phyloP scores from a whole-genome alignment of 352 stramenopile species.

The Pythium dissotocum region DNA sequence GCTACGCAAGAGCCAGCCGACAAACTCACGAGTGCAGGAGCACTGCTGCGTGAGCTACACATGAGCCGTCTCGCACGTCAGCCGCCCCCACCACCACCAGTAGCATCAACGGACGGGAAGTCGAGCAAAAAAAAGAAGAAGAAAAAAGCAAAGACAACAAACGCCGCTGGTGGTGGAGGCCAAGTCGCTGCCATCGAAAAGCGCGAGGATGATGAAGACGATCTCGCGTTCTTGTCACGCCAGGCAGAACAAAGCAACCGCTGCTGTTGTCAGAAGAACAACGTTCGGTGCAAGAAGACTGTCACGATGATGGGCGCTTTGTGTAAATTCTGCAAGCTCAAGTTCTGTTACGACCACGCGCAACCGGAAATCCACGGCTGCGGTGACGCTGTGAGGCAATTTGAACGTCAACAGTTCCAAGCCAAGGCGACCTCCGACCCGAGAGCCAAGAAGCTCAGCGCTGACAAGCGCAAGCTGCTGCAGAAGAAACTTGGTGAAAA shows the following conservation, averaged over 20 bases:
- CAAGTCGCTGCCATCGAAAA: conserved; percentile 26
- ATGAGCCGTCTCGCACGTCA: conserved; percentile 57
- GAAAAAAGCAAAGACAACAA: conserved; percentile 28
- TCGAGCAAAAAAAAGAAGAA: conserved; percentile 33
- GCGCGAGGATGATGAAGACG: conserved; percentile 52
- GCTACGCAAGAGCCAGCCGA: conserved; percentile 13
- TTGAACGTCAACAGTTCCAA: conserved; percentile 58
- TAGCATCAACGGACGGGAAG: neutral
- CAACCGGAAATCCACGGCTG: conserved; percentile 81
- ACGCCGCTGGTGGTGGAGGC: conserved; percentile 25
- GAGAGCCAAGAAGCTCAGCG: conserved; percentile 39
- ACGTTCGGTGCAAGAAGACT: conserved; percentile 58
- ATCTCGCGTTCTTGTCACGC: conserved; percentile 71
- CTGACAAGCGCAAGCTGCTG: conserved; percentile 64
- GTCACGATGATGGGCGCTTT: conserved; percentile 59
- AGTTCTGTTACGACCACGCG: conserved; percentile 82
- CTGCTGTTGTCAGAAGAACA: conserved; percentile 51
- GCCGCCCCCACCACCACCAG: conserved; percentile 27
- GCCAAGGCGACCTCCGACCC: conserved; percentile 30
- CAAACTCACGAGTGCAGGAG: conserved; percentile 32
- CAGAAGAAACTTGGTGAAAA: conserved; percentile 75
- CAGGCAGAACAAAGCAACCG: conserved; percentile 51
- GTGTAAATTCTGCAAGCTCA: conserved; percentile 84
- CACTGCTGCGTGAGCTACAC: conserved; percentile 64
- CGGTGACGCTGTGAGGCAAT: conserved; percentile 58